A percentile compares a stretch with the other conserved stretches of the same genome.
Conservation (phyloP, 2,329 filamentous ascomycete genomes). For the Diaporthe aspalathi region DNA sequence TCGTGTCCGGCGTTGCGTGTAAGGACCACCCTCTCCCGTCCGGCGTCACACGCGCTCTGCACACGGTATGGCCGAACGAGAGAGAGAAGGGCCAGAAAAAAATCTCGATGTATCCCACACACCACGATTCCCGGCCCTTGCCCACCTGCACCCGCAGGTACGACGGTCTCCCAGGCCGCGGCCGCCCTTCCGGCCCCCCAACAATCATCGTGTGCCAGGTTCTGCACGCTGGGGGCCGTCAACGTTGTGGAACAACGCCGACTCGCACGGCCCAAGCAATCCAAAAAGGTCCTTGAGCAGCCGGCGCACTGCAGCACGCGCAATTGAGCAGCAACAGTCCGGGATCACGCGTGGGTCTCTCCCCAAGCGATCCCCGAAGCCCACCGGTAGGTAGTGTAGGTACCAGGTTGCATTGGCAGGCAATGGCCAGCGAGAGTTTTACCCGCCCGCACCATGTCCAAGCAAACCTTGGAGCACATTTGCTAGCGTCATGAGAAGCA, state of each 20-base stretch:
- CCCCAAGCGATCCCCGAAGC: no score
- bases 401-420: no score
- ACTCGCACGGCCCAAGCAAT: background rate
- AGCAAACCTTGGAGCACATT: background rate
- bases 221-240: background rate
- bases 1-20: background rate
- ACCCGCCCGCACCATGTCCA: background rate
- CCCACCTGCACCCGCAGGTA: background rate
- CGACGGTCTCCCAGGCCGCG: background rate
- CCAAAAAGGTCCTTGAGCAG: background rate
- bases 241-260: conserved; percentile 21
- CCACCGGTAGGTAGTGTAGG: no score
- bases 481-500: conserved; percentile 18
- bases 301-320: no score
- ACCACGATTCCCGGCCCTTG: background rate
- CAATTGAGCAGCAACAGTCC: conserved; percentile 29
- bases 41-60: conserved; percentile 13
- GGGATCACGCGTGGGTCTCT: background rate
- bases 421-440: conserved; percentile 3
- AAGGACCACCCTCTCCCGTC: background rate
- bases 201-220: background rate
- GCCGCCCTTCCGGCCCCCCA: background rate
- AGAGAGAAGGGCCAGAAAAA: no score
- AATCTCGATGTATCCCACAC: conserved; percentile 13
- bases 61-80: background rate